A percentile compares a stretch with the other conserved stretches of the same genome.
These are phyloP conservation scores for Mollisiaceae sp. DNA, from an alignment of 2,329 filamentous ascomycete genomes.

Conservation along the genomic window DNA sequence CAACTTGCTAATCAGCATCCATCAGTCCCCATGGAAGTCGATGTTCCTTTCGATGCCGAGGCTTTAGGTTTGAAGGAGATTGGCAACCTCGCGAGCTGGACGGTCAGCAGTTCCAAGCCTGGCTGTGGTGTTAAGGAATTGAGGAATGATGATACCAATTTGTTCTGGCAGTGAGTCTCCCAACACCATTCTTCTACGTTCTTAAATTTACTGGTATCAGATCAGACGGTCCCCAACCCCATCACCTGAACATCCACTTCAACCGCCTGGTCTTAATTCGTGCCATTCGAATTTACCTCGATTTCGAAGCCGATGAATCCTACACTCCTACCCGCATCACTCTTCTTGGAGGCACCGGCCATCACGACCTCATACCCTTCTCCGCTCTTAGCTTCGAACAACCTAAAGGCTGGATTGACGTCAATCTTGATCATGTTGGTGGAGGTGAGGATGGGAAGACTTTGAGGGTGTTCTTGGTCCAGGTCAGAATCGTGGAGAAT, in stretches of 20 bases:
- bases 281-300: conserved; percentile 81
- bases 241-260: conserved; percentile 84
- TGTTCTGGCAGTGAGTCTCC: conserved; percentile 76
- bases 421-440: conserved; percentile 69
- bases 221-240: conserved; percentile 84
- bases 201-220: conserved; percentile 45
- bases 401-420: conserved; percentile 89
- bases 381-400: conserved; percentile 77
- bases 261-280: conserved; percentile 81
- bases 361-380: conserved; percentile 91
- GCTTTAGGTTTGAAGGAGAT: conserved; percentile 74
- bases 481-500: conserved; percentile 91
- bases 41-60: conserved; percentile 55
- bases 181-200: not conserved
- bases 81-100: conserved; percentile 82
- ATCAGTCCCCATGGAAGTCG: conserved; percentile 42
- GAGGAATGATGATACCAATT: conserved; percentile 71
- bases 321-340: conserved; percentile 95
- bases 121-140: conserved; percentile 80
- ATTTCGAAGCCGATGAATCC: conserved; percentile 91
- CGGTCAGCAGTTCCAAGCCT: conserved; percentile 80
- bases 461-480: conserved; percentile 85
- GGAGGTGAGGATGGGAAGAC: conserved; percentile 68
- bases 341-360: conserved; percentile 86
- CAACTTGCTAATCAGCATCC: conserved; percentile 18